These are phyloP conservation scores for Thelephora terrestris DNA, from an alignment of 1,284 basidiomycete genomes.

Conservation along the genomic window DNA sequence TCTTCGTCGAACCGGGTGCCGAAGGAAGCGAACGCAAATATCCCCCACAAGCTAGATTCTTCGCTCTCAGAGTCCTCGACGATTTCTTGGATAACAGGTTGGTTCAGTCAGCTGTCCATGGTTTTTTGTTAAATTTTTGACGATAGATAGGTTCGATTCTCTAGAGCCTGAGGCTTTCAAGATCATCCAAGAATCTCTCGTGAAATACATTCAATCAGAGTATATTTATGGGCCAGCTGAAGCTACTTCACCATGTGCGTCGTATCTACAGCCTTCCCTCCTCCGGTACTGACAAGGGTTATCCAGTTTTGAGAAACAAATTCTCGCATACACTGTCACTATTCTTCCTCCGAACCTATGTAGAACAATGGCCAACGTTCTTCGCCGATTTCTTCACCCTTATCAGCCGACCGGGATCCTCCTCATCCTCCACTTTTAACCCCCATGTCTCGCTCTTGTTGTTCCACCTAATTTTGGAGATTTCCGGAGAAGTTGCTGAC, in stretches of 20 bases:
- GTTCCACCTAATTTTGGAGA: conserved; percentile 83
- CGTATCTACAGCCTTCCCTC: neutral
- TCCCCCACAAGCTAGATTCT: conserved; percentile 71
- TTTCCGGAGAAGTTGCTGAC: conserved; percentile 88
- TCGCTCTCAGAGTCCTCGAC: conserved; percentile 76
- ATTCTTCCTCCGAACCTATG: conserved; percentile 88
- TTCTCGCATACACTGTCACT: conserved; percentile 95
- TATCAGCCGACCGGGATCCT: conserved; percentile 50
- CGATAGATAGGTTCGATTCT: conserved; percentile 49
- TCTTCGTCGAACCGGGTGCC: conserved; percentile 57
- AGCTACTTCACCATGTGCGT: conserved; percentile 61
- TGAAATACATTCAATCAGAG: conserved; percentile 72
- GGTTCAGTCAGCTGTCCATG: conserved; percentile 21
- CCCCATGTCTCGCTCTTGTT: conserved; percentile 77
- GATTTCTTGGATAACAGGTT: conserved; percentile 81
- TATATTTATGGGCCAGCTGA: conserved; percentile 72
- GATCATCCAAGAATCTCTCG: conserved; percentile 56
- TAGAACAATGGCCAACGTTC: conserved; percentile 74
- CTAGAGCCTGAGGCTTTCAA: conserved; percentile 61
- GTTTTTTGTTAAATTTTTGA: conserved; percentile 7
- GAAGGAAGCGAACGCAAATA: conserved; percentile 54
- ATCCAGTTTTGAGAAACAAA: conserved; percentile 88
- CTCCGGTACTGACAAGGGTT: neutral
- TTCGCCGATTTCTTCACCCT: conserved; percentile 72
- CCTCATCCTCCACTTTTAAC: conserved; percentile 53